Evolutionary conservation across 345 rosid genomes (phyloP).

Genomic region (Turritis glabra): DNA sequence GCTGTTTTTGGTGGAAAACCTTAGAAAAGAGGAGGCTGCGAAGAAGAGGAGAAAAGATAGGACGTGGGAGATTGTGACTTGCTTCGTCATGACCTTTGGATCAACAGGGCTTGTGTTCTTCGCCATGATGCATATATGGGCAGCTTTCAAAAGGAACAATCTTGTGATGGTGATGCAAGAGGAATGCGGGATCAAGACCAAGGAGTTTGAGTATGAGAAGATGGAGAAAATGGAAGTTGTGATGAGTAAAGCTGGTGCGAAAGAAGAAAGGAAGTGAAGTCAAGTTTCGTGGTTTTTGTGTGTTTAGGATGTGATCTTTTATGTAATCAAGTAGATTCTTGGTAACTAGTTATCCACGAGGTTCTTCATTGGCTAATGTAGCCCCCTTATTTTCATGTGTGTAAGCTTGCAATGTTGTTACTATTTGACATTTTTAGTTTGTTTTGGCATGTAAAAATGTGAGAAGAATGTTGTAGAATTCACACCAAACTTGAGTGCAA

Average conservation of each 20-base stretch:
- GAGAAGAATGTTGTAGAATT: constrained; percentile 4
- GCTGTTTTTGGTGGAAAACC: constrained; percentile 31
- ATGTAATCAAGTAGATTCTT: constrained; percentile 33
- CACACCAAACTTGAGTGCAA: neutral
- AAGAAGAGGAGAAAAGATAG: constrained; percentile 46
- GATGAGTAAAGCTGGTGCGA: constrained; percentile 44
- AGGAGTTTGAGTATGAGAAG: constrained; percentile 64
- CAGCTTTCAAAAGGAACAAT: constrained; percentile 62
- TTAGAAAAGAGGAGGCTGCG: constrained; percentile 38
- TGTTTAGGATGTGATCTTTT: constrained; percentile 49
- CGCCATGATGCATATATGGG: constrained; percentile 61
- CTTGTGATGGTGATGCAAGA: constrained; percentile 50
- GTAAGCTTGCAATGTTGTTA: constrained; percentile 8
- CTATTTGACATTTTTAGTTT: neutral
- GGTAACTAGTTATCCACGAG: constrained; percentile 17
- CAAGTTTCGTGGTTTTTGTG: constrained; percentile 35
- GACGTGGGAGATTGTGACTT: constrained; percentile 52
- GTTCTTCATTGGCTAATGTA: constrained; percentile 14
- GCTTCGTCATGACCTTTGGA: constrained; percentile 61
- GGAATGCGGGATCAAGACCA: constrained; percentile 54
- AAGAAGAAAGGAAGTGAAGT: constrained; percentile 52
- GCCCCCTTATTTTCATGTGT: neutral
- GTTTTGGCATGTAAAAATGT: neutral
- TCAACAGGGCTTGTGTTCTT: constrained; percentile 73
- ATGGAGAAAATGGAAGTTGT: constrained; percentile 66